phyloP scores from a whole-genome alignment of 2,329 filamentous ascomycete genomes.

The Colletotrichum lupini region DNA sequence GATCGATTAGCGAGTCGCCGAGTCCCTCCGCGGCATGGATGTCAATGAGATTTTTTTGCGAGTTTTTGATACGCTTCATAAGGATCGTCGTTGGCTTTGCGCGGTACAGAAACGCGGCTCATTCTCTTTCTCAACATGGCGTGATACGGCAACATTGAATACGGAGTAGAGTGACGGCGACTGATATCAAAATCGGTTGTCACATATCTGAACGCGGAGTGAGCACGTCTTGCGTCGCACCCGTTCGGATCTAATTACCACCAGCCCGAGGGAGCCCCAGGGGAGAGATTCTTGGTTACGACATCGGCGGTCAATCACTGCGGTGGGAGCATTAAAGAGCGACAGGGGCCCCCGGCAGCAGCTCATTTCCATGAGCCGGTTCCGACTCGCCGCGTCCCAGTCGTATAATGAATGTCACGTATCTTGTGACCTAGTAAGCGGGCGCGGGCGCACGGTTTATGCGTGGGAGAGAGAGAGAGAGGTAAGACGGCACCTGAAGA shows the following conservation, averaged over 20 bases:
- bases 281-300: not conserved
- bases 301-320: not conserved
- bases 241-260: not conserved
- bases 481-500: not conserved
- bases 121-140: too few species aligned
- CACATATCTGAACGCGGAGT: not conserved
- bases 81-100: not conserved
- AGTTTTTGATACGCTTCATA: not conserved
- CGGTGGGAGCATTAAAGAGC: conserved; percentile 7
- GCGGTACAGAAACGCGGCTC: not conserved
- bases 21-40: not conserved
- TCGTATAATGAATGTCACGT: not conserved
- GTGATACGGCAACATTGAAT: not conserved
- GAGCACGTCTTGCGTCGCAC: not conserved
- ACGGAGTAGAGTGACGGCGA: too few species aligned
- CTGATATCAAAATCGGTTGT: not conserved
- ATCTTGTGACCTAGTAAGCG: not conserved
- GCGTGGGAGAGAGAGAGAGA: not conserved
- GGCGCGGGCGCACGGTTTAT: conserved; percentile 5
- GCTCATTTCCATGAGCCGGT: conserved; percentile 29
- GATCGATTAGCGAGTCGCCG: conserved; percentile 14
- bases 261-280: not conserved
- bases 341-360: conserved; percentile 21
- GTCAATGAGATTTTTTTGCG: not conserved
- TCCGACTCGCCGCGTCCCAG: not conserved